Conservation (phyloP, 2,329 filamentous ascomycete species). For the Nannizzia gypsea region DNA sequence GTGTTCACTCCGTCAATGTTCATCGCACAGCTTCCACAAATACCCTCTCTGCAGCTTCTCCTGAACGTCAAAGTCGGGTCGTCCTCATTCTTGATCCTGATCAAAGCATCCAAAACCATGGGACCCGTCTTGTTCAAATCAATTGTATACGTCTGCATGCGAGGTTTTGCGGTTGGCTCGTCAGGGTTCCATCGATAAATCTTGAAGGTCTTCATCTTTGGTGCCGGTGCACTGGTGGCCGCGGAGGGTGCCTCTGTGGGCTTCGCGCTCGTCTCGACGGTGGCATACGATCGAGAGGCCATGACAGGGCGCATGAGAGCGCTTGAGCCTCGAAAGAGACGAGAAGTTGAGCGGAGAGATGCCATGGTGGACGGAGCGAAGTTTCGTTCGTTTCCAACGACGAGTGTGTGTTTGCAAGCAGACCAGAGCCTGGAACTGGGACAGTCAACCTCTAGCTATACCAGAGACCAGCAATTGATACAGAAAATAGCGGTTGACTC, state of each 20-base stretch:
- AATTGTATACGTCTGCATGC: conserved; percentile 88
- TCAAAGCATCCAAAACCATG: conserved; percentile 94
- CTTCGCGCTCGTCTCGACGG: conserved; percentile 27
- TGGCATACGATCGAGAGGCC: conserved; percentile 37
- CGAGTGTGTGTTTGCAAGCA: background rate
- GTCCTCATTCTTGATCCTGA: conserved; percentile 97
- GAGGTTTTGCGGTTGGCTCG: conserved; percentile 78
- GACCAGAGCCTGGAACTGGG: background rate
- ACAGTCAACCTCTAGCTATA: background rate
- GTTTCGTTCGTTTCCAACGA: background rate
- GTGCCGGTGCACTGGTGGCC: conserved; percentile 49
- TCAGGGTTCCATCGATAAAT: conserved; percentile 99
- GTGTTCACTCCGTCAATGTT: conserved; percentile 99
- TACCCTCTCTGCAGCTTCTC: conserved; percentile 91
- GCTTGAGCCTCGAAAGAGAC: conserved; percentile 33
- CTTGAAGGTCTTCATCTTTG: conserved; percentile 82
- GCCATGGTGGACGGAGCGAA: conserved; percentile 29
- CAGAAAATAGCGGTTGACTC: background rate
- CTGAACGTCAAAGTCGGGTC: conserved; percentile 95
- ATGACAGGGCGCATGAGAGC: conserved; percentile 31
- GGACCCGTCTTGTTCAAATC: conserved; percentile 98
- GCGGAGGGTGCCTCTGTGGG: conserved; percentile 37
- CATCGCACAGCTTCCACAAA: conserved; percentile 98
- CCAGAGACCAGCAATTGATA: background rate
- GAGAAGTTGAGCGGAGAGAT: conserved; percentile 38